Conservation (phyloP, 1,284 basidiomycete species). For the Ustilago xerochloae region DNA sequence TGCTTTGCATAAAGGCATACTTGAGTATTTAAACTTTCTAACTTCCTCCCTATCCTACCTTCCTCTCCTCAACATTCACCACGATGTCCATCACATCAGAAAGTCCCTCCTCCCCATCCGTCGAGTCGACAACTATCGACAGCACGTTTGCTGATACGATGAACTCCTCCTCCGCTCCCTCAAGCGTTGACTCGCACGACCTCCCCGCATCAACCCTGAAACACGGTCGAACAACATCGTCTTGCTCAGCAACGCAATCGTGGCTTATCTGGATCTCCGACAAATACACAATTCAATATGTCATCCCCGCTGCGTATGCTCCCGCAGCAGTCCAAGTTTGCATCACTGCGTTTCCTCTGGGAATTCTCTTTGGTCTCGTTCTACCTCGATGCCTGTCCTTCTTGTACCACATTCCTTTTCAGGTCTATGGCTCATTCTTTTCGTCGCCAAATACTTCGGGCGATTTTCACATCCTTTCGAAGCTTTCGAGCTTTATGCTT, state of each 20-base stretch:
- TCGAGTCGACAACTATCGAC: not conserved
- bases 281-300: slow-evolving; percentile 37
- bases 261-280: slow-evolving; percentile 22
- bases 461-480: too few species aligned
- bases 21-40: too few species aligned
- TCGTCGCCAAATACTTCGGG: too few species aligned
- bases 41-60: too few species aligned
- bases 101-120: not conserved
- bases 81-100: too few species aligned
- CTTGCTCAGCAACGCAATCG: slow-evolving; percentile 2
- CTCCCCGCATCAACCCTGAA: not conserved
- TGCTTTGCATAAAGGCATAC: too few species aligned
- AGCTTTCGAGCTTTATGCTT: not conserved
- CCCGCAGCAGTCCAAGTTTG: slow-evolving; percentile 41
- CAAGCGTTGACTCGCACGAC: slow-evolving; percentile 12
- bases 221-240: slow-evolving; percentile 10
- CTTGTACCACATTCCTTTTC: too few species aligned
- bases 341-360: slow-evolving; percentile 52
- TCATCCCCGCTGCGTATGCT: slow-evolving; percentile 51
- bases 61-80: too few species aligned
- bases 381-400: slow-evolving; percentile 26
- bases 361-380: slow-evolving; percentile 44
- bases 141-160: not conserved
- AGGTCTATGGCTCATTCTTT: too few species aligned
- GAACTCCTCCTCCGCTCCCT: not conserved